These are phyloP conservation scores for Toxoplasma gondii DNA, from an alignment of 169 alveolate species.

Conservation along the genomic window DNA sequence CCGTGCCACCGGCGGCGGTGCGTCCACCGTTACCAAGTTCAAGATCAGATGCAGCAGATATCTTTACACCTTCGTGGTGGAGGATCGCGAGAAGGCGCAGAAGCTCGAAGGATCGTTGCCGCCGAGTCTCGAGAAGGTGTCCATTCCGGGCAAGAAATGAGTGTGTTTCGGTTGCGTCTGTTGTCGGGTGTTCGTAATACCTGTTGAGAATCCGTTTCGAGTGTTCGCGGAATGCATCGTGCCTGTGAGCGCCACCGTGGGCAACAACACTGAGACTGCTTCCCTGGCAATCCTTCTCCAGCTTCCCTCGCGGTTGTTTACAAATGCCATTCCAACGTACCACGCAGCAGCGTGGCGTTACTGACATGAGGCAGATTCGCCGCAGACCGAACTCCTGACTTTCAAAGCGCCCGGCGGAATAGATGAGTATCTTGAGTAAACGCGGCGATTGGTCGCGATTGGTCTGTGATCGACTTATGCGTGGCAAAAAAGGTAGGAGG, in stretches of 20 bases:
- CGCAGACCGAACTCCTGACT: too few relatives aligned
- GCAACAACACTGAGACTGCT: not conserved
- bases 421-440: too few relatives aligned
- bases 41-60: conserved; percentile 93
- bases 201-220: not conserved
- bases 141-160: conserved; percentile 42
- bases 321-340: not conserved
- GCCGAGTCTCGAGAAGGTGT: conserved; percentile 71
- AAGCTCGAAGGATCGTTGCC: conserved; percentile 90
- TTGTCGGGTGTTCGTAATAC: not conserved
- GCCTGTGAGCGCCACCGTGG: not conserved
- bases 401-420: too few relatives aligned
- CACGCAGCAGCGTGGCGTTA: too few relatives aligned
- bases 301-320: not conserved
- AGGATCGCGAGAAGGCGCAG: conserved; percentile 93
- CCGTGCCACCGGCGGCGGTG: conserved; percentile 16
- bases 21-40: conserved; percentile 80
- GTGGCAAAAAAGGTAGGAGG: too few relatives aligned
- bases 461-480: too few relatives aligned
- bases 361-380: too few relatives aligned
- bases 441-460: too few relatives aligned
- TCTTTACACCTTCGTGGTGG: conserved; percentile 93
- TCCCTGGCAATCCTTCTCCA: not conserved
- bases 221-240: not conserved
- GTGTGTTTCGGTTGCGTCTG: not conserved